Percentiles rank a stretch among this genome's conserved stretches.
Conservation (phyloP, 2,329 filamentous ascomycete species). For the Alternaria conjuncta region DNA sequence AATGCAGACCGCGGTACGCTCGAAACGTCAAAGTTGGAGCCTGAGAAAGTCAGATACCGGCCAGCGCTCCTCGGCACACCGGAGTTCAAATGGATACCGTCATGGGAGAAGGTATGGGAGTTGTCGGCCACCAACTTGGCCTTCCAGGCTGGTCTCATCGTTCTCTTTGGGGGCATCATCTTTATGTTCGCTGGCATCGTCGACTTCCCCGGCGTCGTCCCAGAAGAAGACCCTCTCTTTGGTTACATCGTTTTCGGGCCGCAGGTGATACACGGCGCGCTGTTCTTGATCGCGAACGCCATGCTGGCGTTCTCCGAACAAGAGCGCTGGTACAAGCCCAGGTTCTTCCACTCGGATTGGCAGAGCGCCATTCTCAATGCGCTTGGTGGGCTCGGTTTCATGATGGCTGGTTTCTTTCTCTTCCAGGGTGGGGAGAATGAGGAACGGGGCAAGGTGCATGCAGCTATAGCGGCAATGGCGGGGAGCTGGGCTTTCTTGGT, state of each 20-base stretch:
- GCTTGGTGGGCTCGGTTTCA: conserved; percentile 35
- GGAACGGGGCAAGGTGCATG: conserved; percentile 3
- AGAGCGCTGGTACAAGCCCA: conserved; percentile 36
- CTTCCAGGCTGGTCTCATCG: conserved; percentile 39
- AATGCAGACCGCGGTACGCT: conserved; percentile 31
- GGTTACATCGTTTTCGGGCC: conserved; percentile 30
- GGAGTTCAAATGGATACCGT: conserved; percentile 36
- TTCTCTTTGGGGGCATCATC: conserved; percentile 37
- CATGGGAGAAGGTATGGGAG: conserved; percentile 21
- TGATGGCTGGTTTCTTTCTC: conserved; percentile 36
- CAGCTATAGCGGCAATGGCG: conserved; percentile 25
- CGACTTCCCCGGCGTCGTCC: conserved; percentile 34
- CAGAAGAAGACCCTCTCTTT: conserved; percentile 20
- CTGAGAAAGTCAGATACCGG: conserved; percentile 20
- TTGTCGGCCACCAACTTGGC: conserved; percentile 26
- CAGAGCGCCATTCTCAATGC: conserved; percentile 34
- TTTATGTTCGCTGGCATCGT: conserved; percentile 41
- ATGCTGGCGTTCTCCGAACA: conserved; percentile 36
- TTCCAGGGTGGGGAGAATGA: conserved; percentile 12
- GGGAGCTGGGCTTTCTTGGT: conserved; percentile 38
- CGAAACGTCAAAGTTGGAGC: conserved; percentile 13
- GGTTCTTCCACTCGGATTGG: conserved; percentile 32
- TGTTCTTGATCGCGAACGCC: conserved; percentile 35
- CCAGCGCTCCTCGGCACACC: conserved; percentile 32
- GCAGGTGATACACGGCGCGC: conserved; percentile 31